Percentiles rank a stretch among this genome's conserved stretches.
Conservation (phyloP, 2,329 filamentous ascomycete species). For the Massarina eburnea region DNA sequence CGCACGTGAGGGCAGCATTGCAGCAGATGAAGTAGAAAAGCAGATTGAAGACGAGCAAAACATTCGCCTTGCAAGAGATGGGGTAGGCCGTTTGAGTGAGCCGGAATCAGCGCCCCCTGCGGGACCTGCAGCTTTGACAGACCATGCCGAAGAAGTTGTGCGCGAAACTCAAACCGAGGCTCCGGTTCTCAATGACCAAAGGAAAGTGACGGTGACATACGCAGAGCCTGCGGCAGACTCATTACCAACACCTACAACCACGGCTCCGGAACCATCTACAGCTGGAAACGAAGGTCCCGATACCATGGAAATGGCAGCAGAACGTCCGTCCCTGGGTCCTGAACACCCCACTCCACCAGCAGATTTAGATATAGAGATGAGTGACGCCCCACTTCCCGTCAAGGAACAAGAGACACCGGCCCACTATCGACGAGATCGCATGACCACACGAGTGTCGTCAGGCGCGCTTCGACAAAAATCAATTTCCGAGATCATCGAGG, state of each 20-base stretch:
- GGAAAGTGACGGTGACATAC: too few species aligned
- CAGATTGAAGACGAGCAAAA: conserved; percentile 57
- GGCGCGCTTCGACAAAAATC: conserved; percentile 72
- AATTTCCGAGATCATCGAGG: conserved; percentile 70
- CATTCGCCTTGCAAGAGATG: conserved; percentile 39
- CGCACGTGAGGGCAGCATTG: conserved; percentile 47
- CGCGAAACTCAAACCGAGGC: conserved; percentile 10
- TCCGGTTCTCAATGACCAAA: conserved; percentile 2
- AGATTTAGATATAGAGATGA: conserved; percentile 38
- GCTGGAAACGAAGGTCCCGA: conserved; percentile 27
- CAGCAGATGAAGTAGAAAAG: conserved; percentile 62
- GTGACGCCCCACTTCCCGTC: conserved; percentile 20
- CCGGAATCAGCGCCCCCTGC: conserved; percentile 11
- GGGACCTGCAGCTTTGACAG: conserved; percentile 24
- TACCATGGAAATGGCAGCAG: conserved; percentile 7
- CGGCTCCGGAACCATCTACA: conserved; percentile 32
- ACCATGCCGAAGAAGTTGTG: conserved; percentile 23
- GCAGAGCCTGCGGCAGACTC: conserved; percentile 33
- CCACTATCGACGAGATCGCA: conserved; percentile 51
- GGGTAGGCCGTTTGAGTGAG: conserved; percentile 30
- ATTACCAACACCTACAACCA: conserved; percentile 39
- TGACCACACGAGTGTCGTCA: conserved; percentile 70
- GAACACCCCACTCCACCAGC: conserved; percentile 41
- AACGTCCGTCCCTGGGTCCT: conserved; percentile 12
- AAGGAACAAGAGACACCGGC: conserved; percentile 4